phyloP scores from a whole-genome alignment of 352 stramenopile genomes.

The Phytophthora citricola region DNA sequence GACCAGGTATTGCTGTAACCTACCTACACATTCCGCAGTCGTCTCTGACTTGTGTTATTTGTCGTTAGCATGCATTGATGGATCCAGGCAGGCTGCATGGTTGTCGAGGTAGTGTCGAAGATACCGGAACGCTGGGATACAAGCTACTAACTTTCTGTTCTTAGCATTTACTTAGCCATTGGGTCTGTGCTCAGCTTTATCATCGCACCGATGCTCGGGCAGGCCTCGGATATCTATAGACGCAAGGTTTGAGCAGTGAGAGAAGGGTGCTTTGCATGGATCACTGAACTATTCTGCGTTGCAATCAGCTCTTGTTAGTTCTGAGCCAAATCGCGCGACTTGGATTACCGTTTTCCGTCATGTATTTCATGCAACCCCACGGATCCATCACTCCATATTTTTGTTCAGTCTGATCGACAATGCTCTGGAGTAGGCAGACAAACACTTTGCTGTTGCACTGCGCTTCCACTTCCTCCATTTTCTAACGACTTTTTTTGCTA shows the following conservation, averaged over 20 bases:
- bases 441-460: background rate
- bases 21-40: background rate
- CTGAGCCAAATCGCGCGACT: conserved; percentile 64
- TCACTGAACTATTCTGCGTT: background rate
- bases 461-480: background rate
- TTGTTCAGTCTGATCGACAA: conserved; percentile 55
- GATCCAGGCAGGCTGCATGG: conserved; percentile 73
- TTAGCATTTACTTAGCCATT: conserved; percentile 65
- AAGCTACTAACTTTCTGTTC: background rate
- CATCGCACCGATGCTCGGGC: conserved; percentile 71
- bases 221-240: conserved; percentile 76
- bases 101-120: conserved; percentile 53
- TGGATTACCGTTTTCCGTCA: conserved; percentile 68
- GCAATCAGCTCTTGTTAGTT: conserved; percentile 67
- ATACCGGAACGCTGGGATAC: background rate
- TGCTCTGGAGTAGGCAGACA: conserved; percentile 52
- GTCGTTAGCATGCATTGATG: conserved; percentile 55
- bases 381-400: conserved; percentile 72
- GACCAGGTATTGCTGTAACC: conserved; percentile 29
- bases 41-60: background rate
- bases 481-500: background rate
- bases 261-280: background rate
- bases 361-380: conserved; percentile 69
- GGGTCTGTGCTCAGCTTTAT: conserved; percentile 70
- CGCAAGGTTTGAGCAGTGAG: conserved; percentile 58